A percentile compares a stretch with the other conserved stretches of the same genome.
Conservation (phyloP, 345 rosid species). For the Gossypium australe region DNA sequence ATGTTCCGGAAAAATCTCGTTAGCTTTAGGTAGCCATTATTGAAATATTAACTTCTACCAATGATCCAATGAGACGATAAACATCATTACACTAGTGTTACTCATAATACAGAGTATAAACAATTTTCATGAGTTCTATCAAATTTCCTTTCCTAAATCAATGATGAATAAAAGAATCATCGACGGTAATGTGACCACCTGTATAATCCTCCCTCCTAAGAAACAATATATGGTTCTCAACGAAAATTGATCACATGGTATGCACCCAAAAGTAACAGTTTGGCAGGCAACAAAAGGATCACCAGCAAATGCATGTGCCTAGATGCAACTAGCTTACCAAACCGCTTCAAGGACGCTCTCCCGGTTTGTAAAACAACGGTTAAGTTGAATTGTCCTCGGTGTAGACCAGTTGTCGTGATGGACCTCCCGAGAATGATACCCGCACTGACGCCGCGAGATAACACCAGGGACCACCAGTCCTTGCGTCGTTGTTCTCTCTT, state of each 20-base stretch:
- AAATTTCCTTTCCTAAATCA: background rate
- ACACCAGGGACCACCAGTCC: constrained; percentile 50
- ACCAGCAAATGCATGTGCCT: constrained; percentile 79
- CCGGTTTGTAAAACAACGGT: constrained; percentile 55
- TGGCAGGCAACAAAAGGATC: constrained; percentile 61
- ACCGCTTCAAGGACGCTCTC: constrained; percentile 55
- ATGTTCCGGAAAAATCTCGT: background rate
- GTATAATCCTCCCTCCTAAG: constrained; percentile 7
- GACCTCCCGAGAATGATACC: constrained; percentile 31
- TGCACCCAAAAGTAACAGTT: constrained; percentile 57
- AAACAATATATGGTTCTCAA: constrained; percentile 12
- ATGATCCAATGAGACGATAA: background rate
- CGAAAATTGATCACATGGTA: constrained; percentile 33
- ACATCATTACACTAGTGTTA: background rate
- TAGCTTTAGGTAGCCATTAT: background rate
- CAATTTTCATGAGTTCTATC: background rate
- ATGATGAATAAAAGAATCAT: constrained; percentile 42
- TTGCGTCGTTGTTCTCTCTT: constrained; percentile 47
- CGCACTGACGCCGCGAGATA: constrained; percentile 7
- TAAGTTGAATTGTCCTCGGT: constrained; percentile 40
- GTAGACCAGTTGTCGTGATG: constrained; percentile 13
- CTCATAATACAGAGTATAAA: background rate
- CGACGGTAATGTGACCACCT: constrained; percentile 18
- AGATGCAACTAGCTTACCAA: constrained; percentile 67
- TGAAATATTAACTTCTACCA: background rate